A percentile compares a stretch with the other conserved stretches of the same genome.
These are phyloP conservation scores for Blepharisma stoltei DNA, from an alignment of 73 alveolate species.

Conservation along the genomic window DNA sequence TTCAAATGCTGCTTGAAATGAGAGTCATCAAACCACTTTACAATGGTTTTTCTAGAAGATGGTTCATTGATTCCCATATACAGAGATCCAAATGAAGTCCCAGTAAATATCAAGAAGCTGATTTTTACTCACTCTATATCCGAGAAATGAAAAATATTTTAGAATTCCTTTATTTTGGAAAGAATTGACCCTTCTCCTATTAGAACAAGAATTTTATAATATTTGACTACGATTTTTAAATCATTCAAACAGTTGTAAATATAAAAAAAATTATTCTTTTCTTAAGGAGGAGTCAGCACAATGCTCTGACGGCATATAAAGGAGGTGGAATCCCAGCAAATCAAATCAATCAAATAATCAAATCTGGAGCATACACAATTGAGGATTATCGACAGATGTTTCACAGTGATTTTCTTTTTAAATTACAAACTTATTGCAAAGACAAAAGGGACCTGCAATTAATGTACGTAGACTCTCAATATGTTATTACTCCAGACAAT, in stretches of 20 bases:
- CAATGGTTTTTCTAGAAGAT: background rate
- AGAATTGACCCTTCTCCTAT: too few relatives aligned
- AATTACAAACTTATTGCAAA: background rate
- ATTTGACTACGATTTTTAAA: too few relatives aligned
- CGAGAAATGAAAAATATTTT: too few relatives aligned
- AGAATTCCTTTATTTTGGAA: too few relatives aligned
- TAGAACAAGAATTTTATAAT: too few relatives aligned
- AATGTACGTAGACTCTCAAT: background rate
- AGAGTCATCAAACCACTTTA: background rate
- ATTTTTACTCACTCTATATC: background rate
- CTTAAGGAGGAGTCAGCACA: background rate
- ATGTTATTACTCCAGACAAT: constrained; percentile 19
- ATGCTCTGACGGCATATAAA: too few relatives aligned
- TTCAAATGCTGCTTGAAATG: background rate
- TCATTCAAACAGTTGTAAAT: background rate
- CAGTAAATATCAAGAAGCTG: background rate
- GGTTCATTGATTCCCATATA: background rate
- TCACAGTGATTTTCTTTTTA: background rate
- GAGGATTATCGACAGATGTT: too few relatives aligned
- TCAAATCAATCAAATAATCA: too few relatives aligned
- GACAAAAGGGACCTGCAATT: background rate
- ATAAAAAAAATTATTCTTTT: too few relatives aligned
- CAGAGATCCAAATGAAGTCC: background rate
- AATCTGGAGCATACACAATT: too few relatives aligned
- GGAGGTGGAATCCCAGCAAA: too few relatives aligned